Percentiles rank a stretch among this genome's conserved stretches.
Evolutionary conservation across 2,329 filamentous ascomycete species (phyloP).

Genomic region (Alternaria hordeiaustralica): DNA sequence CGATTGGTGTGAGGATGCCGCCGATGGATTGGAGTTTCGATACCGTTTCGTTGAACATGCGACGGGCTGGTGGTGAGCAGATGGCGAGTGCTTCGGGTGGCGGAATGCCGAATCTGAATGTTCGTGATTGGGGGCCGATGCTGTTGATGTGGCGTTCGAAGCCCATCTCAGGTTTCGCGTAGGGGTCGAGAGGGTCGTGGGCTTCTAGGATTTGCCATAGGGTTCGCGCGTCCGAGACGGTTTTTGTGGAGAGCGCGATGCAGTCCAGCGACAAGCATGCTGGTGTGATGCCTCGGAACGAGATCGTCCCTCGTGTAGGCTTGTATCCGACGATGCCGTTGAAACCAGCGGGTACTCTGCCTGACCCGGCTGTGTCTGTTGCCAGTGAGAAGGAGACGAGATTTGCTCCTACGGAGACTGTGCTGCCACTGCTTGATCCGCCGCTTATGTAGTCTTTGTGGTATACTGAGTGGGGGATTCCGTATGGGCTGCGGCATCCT

Average conservation of each 20-base stretch:
- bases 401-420: constrained; percentile 60
- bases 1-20: constrained; percentile 37
- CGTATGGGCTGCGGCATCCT: constrained; percentile 65
- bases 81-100: constrained; percentile 52
- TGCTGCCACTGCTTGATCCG: constrained; percentile 64
- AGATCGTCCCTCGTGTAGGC: constrained; percentile 61
- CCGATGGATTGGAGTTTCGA: constrained; percentile 36
- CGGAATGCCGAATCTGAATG: constrained; percentile 59
- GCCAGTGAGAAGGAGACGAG: constrained; percentile 64
- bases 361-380: constrained; percentile 63
- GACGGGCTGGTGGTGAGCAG: constrained; percentile 51
- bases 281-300: constrained; percentile 58
- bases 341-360: constrained; percentile 60
- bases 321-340: constrained; percentile 62
- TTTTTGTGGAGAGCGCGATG: constrained; percentile 61
- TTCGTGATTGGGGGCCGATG: constrained; percentile 43
- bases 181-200: constrained; percentile 59
- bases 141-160: constrained; percentile 46
- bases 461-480: constrained; percentile 61
- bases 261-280: constrained; percentile 66
- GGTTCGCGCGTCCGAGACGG: constrained; percentile 56
- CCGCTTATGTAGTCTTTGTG: constrained; percentile 60
- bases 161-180: constrained; percentile 54
- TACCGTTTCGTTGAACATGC: constrained; percentile 41
- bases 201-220: constrained; percentile 57